These are phyloP conservation scores for Gloeophyllum trabeum DNA, from an alignment of 768 basidiomycete species.

Conservation along the genomic window DNA sequence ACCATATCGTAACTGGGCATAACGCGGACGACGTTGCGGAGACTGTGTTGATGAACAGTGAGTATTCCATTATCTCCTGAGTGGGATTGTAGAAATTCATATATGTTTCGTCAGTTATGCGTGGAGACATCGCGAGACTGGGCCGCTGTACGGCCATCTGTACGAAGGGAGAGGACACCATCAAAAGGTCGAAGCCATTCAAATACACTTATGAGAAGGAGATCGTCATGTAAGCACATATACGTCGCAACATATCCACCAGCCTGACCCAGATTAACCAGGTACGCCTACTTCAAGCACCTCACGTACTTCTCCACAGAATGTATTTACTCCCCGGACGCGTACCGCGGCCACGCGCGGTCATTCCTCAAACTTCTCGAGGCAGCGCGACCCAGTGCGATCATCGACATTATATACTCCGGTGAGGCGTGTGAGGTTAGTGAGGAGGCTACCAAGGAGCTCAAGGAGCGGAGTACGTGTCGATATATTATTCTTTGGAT, in stretches of 20 bases:
- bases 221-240: constrained; percentile 78
- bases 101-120: constrained; percentile 58
- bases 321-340: constrained; percentile 98
- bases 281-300: constrained; percentile 99
- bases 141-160: constrained; percentile 92
- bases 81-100: constrained; percentile 3
- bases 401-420: constrained; percentile 96
- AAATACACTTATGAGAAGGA: constrained; percentile 99
- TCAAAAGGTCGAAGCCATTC: constrained; percentile 97
- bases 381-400: constrained; percentile 85
- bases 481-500: neutral
- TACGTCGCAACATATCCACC: constrained; percentile 1
- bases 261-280: constrained; percentile 21
- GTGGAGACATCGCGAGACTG: constrained; percentile 91
- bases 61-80: constrained; percentile 17
- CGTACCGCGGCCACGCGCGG: constrained; percentile 93
- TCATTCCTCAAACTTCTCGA: constrained; percentile 93
- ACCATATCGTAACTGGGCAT: constrained; percentile 98
- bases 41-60: constrained; percentile 98
- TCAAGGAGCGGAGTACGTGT: constrained; percentile 74
- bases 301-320: constrained; percentile 98
- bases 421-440: constrained; percentile 86
- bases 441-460: constrained; percentile 73
- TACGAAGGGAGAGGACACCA: constrained; percentile 93
- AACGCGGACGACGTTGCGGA: constrained; percentile 99